A percentile compares a stretch with the other conserved stretches of the same genome.
Evolutionary conservation across 768 basidiomycete genomes (phyloP).

Genomic region (Peribolospora baueri): DNA sequence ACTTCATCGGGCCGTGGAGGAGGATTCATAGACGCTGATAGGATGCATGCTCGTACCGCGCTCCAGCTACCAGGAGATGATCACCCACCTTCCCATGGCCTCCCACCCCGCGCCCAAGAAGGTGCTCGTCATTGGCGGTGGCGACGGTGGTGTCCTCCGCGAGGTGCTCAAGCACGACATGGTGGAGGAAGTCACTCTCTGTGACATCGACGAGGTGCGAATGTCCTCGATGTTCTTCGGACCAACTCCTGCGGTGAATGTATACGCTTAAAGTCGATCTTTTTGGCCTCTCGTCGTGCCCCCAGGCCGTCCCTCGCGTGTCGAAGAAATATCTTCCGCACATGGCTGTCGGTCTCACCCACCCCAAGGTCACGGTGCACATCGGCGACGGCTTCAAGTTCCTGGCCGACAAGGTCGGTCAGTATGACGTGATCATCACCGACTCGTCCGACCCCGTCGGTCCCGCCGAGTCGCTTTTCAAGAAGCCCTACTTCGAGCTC

Average conservation of each 20-base stretch:
- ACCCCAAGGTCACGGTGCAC: slow-evolving; percentile 56
- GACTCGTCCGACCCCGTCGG: slow-evolving; percentile 97
- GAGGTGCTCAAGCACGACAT: slow-evolving; percentile 84
- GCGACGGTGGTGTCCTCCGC: slow-evolving; percentile 91
- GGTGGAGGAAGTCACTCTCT: slow-evolving; percentile 77
- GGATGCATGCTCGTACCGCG: neutral
- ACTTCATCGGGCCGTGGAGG: too few relatives aligned
- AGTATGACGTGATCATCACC: slow-evolving; percentile 85
- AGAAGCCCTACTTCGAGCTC: slow-evolving; percentile 90
- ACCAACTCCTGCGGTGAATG: neutral
- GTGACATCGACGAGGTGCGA: slow-evolving; percentile 82
- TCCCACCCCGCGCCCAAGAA: slow-evolving; percentile 88
- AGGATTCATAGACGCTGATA: too few relatives aligned
- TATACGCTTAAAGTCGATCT: neutral
- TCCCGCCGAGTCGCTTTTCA: slow-evolving; percentile 77
- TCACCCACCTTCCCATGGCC: slow-evolving; percentile 82
- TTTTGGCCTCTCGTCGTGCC: neutral
- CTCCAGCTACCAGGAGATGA: slow-evolving; percentile 84
- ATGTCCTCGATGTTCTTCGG: neutral
- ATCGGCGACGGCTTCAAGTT: slow-evolving; percentile 96
- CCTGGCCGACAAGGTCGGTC: slow-evolving; percentile 62
- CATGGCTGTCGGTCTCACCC: slow-evolving; percentile 61
- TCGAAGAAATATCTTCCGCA: slow-evolving; percentile 81
- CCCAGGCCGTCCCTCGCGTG: slow-evolving; percentile 72
- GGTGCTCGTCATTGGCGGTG: slow-evolving; percentile 92